phyloP scores from a whole-genome alignment of 257 asterid species.

The Solanum ahanhuiri region DNA sequence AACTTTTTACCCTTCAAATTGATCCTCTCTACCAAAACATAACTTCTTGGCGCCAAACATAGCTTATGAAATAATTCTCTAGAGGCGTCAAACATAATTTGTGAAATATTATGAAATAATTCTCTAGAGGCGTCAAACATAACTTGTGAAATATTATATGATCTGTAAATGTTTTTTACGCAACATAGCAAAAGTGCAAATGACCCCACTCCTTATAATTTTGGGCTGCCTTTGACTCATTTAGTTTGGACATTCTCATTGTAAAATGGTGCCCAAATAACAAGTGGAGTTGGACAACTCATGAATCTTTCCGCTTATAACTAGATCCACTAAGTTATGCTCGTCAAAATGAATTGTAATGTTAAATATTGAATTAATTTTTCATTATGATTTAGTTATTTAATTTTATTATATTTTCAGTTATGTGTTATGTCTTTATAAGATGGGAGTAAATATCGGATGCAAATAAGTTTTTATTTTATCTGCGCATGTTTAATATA shows the following conservation, averaged over 20 bases:
- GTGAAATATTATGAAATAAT: not conserved
- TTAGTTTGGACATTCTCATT: not conserved
- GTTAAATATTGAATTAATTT: not conserved
- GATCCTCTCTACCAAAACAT: not conserved
- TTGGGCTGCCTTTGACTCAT: not conserved
- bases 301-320: not conserved
- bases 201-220: not conserved
- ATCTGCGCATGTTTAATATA: not conserved
- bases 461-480: no score
- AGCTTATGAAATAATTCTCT: no score
- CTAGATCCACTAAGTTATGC: not conserved
- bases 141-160: no score
- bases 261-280: not conserved
- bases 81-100: no score
- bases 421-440: not conserved
- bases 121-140: no score
- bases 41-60: not conserved
- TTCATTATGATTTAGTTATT: no score
- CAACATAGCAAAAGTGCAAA: not conserved
- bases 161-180: no score
- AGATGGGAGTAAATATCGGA: not conserved
- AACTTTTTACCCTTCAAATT: not conserved
- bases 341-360: no score
- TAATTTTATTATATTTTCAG: no score
- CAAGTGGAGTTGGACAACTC: not conserved